Conservation (phyloP, 2,329 filamentous ascomycete species). For the Colletotrichum chrysophilum region DNA sequence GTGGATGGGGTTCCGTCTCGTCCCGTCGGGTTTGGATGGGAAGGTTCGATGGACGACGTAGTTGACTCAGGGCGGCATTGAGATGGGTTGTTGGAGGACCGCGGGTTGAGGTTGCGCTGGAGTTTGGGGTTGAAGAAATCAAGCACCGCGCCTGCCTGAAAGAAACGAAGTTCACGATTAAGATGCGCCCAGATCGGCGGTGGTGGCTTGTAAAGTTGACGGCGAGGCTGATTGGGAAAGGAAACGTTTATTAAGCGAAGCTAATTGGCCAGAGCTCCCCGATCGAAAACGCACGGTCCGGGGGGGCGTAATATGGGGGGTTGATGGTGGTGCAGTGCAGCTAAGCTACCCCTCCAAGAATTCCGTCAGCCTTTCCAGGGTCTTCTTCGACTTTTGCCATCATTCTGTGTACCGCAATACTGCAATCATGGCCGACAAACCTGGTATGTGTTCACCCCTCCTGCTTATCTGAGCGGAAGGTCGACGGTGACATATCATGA, state of each 20-base stretch:
- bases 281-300: not conserved
- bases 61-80: not conserved
- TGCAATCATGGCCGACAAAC: slow-evolving; percentile 46
- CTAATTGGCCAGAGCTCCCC: slow-evolving; percentile 18
- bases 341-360: slow-evolving; percentile 26
- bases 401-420: not conserved
- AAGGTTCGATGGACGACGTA: not conserved
- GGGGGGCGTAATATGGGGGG: not conserved
- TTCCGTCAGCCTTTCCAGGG: slow-evolving; percentile 10
- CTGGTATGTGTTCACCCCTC: not conserved
- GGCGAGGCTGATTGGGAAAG: not conserved
- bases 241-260: not conserved
- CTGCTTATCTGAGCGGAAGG: not conserved
- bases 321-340: not conserved
- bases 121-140: not conserved
- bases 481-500: not conserved
- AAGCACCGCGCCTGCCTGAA: not conserved
- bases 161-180: not conserved
- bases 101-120: not conserved
- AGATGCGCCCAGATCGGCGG: not conserved
- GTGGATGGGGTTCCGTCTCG: not conserved
- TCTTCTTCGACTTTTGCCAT: slow-evolving; percentile 25
- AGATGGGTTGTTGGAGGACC: not conserved
- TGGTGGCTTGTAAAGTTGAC: not conserved
- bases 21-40: rapidly evolving